These are phyloP conservation scores for Gnomoniopsis smithogilvyi DNA, from an alignment of 2,329 filamentous ascomycete species.

Conservation along the genomic window DNA sequence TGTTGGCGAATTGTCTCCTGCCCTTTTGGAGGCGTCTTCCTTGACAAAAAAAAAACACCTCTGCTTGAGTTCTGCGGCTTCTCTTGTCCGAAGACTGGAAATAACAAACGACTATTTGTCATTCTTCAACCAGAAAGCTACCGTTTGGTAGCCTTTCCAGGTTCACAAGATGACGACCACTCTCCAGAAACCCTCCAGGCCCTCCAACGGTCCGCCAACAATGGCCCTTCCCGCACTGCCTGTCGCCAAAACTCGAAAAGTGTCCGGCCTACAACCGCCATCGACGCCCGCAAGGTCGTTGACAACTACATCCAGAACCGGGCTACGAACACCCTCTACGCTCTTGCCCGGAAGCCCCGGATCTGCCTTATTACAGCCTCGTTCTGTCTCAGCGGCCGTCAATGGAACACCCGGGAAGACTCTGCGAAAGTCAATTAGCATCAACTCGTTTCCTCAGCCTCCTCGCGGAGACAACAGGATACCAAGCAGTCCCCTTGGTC, in stretches of 20 bases:
- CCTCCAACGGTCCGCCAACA: conserved; percentile 67
- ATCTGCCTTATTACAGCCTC: conserved; percentile 53
- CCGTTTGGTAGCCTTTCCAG: conserved; percentile 12
- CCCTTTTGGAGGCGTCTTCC: background rate
- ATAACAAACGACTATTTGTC: conserved; percentile 2
- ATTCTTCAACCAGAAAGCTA: conserved; percentile 10
- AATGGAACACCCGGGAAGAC: conserved; percentile 60
- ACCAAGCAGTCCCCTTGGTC: conserved; percentile 57
- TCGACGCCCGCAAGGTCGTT: conserved; percentile 39
- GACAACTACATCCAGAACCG: conserved; percentile 52
- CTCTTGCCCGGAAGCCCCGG: conserved; percentile 51
- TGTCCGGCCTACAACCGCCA: conserved; percentile 23
- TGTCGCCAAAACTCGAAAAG: conserved; percentile 68
- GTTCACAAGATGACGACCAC: conserved; percentile 50
- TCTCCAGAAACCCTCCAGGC: conserved; percentile 64
- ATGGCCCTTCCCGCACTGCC: conserved; percentile 73
- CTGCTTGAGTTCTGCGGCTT: background rate
- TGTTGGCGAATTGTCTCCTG: background rate
- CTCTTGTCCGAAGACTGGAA: background rate
- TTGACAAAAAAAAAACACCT: background rate
- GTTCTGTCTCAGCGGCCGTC: conserved; percentile 47
- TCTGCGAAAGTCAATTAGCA: conserved; percentile 84
- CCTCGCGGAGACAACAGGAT: conserved; percentile 63
- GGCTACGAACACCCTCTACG: conserved; percentile 55
- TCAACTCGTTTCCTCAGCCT: conserved; percentile 89